phyloP scores from a whole-genome alignment of 805 yeast genomes.

The Suhomyces vadensis region DNA sequence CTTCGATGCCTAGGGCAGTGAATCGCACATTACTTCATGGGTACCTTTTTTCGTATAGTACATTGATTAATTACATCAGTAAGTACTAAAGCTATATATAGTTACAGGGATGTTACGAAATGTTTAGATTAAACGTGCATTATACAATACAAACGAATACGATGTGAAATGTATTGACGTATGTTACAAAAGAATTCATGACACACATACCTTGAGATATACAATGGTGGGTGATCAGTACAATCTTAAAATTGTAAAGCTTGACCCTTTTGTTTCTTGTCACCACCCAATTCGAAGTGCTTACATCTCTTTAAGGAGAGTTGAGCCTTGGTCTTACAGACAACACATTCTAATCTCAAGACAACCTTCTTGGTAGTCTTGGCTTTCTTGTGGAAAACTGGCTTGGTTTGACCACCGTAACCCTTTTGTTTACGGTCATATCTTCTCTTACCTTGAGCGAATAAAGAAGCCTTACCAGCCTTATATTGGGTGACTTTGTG shows the following conservation, averaged over 20 bases:
- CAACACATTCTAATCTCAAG: constrained; percentile 97
- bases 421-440: constrained; percentile 99
- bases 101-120: too few species aligned
- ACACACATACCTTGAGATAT: constrained; percentile 6
- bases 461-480: constrained; percentile 99
- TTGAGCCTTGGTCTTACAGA: constrained; percentile 98
- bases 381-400: constrained; percentile 99
- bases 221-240: background rate
- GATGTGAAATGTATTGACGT: constrained; percentile 7
- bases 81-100: too few species aligned
- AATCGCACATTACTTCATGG: too few species aligned
- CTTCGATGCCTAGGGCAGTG: too few species aligned
- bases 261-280: constrained; percentile 99
- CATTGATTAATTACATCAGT: too few species aligned
- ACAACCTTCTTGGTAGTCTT: constrained; percentile 99
- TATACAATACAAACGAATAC: constrained; percentile 6
- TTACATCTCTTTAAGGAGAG: constrained; percentile 98
- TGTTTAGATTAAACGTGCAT: constrained; percentile 3
- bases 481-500: constrained; percentile 99
- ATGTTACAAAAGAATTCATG: constrained; percentile 7
- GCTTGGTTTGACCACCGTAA: constrained; percentile 99
- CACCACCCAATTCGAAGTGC: constrained; percentile 99
- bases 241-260: constrained; percentile 89
- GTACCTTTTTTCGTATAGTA: too few species aligned
- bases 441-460: constrained; percentile 99